Evolutionary conservation across 2,329 filamentous ascomycete genomes (phyloP).

Genomic region (Stachybotrys chartarum): DNA sequence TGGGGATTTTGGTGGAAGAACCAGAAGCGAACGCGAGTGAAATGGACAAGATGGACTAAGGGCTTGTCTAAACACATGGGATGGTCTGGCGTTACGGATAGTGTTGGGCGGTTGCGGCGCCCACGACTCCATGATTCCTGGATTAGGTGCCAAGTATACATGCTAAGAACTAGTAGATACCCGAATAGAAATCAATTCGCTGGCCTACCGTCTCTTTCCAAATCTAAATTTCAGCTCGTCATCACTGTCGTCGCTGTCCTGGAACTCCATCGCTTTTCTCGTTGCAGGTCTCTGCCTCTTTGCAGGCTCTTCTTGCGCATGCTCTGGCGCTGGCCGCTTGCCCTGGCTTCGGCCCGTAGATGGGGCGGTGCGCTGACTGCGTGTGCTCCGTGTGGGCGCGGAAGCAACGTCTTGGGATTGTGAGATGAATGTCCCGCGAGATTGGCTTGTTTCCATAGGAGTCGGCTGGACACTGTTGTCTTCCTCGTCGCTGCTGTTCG

Average conservation of each 20-base stretch:
- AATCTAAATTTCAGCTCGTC: constrained; percentile 52
- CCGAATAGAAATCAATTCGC: constrained; percentile 12
- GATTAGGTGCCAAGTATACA: neutral
- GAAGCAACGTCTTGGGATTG: constrained; percentile 7
- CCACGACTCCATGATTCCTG: too few relatives aligned
- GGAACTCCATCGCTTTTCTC: constrained; percentile 25
- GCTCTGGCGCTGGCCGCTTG: constrained; percentile 25
- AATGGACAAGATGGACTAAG: constrained; percentile 57
- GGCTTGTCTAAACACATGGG: neutral
- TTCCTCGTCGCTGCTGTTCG: constrained; percentile 30
- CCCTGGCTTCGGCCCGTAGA: constrained; percentile 14
- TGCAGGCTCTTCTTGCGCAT: constrained; percentile 19
- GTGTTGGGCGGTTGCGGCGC: too few relatives aligned
- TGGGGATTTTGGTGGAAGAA: constrained; percentile 58
- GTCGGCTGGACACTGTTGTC: constrained; percentile 9
- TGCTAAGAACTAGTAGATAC: constrained; percentile 21
- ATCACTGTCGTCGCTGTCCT: constrained; percentile 42
- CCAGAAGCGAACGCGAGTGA: constrained; percentile 28
- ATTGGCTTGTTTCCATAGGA: neutral
- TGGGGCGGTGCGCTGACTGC: constrained; percentile 18
- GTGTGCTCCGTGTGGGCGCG: constrained; percentile 19
- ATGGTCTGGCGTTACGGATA: neutral
- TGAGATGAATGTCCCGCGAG: neutral
- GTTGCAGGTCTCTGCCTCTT: constrained; percentile 24
- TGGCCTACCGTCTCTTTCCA: constrained; percentile 36